Conservation (phyloP, 2,329 filamentous ascomycete genomes). For the Trichoderma breve region DNA sequence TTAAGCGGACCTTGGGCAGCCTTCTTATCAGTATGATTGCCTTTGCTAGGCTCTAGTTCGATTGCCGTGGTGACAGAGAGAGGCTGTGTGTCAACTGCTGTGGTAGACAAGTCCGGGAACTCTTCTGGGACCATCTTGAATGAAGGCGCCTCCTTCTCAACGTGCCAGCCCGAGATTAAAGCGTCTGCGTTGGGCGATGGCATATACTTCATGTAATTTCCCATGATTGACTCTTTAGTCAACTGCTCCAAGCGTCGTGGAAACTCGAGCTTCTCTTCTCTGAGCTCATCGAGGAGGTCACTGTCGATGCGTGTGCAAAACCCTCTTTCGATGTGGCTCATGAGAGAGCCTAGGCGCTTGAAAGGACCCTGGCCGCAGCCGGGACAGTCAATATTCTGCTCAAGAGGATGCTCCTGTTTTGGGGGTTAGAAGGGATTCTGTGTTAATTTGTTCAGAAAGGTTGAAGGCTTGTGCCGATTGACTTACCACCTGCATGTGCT, state of each 20-base stretch:
- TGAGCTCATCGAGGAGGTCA: constrained; percentile 33
- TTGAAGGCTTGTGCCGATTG: neutral
- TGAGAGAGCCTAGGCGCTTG: constrained; percentile 36
- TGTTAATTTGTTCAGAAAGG: neutral
- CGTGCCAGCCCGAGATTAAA: neutral
- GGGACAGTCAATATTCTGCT: constrained; percentile 46
- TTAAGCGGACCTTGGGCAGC: neutral
- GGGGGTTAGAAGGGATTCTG: neutral
- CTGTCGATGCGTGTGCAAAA: constrained; percentile 39
- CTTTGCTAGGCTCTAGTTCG: neutral
- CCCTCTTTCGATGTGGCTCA: constrained; percentile 46
- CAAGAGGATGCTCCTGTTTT: constrained; percentile 39
- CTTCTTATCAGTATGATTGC: neutral
- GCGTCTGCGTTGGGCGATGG: neutral
- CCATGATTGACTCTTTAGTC: constrained; percentile 30
- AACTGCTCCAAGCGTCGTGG: constrained; percentile 30
- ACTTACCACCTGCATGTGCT: constrained; percentile 39
- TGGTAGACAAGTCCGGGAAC: constrained; percentile 22
- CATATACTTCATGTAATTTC: constrained; percentile 31
- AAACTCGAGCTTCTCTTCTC: constrained; percentile 40
- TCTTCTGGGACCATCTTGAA: constrained; percentile 20
- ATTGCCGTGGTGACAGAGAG: neutral
- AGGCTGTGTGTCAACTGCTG: neutral
- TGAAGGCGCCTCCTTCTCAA: neutral
- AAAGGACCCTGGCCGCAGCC: constrained; percentile 44